phyloP scores from a whole-genome alignment of 768 basidiomycete species.

The Mycena venus region DNA sequence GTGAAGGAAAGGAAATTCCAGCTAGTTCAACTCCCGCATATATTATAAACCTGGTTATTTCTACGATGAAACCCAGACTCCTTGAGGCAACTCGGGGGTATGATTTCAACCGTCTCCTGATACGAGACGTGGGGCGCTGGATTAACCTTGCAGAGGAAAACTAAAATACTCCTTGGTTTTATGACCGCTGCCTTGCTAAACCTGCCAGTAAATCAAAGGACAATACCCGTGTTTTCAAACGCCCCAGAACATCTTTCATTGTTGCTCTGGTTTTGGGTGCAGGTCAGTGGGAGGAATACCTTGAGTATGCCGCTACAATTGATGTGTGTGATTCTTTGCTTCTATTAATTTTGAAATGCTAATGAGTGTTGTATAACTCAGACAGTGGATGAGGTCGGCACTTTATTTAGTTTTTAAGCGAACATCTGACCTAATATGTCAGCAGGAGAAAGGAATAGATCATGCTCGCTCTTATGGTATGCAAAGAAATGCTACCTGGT shows the following conservation, averaged over 20 bases:
- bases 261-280: not conserved
- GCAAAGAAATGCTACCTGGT: not conserved
- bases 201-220: not conserved
- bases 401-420: too few species aligned
- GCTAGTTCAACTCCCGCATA: not conserved
- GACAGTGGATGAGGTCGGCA: not conserved
- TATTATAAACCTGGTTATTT: not conserved
- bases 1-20: slow-evolving; percentile 9
- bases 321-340: not conserved
- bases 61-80: not conserved
- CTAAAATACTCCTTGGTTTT: not conserved
- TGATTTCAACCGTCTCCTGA: not conserved
- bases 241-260: not conserved
- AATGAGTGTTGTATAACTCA: not conserved
- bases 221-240: not conserved
- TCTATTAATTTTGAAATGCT: not conserved
- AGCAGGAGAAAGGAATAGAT: too few species aligned
- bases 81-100: not conserved
- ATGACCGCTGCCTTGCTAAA: not conserved
- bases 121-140: slow-evolving; percentile 4
- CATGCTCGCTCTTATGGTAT: too few species aligned
- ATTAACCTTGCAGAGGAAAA: not conserved
- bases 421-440: too few species aligned
- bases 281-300: not conserved
- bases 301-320: not conserved